phyloP scores from a whole-genome alignment of 2,329 filamentous ascomycete species.

The Sclerotinia subarctica region DNA sequence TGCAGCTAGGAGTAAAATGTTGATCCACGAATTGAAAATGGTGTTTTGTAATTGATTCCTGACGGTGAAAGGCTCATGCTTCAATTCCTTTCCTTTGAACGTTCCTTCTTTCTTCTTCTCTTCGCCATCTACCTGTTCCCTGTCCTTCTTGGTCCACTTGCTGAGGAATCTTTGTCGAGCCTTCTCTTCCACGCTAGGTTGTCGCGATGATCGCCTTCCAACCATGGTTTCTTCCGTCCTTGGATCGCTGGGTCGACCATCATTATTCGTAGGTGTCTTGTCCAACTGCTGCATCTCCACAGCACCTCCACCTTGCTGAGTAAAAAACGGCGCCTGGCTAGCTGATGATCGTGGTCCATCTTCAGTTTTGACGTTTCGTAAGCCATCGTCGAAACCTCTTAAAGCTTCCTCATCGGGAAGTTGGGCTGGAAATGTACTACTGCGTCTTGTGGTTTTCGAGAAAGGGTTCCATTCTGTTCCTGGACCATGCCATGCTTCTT shows the following conservation, averaged over 20 bases:
- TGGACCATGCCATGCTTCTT: constrained; percentile 36
- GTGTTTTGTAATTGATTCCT: constrained; percentile 69
- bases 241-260: constrained; percentile 25
- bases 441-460: constrained; percentile 29
- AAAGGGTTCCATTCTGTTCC: constrained; percentile 35
- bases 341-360: constrained; percentile 23
- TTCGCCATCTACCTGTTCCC: constrained; percentile 24
- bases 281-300: constrained; percentile 25
- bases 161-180: constrained; percentile 27
- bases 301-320: constrained; percentile 4
- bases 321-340: constrained; percentile 14
- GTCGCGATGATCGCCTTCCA: constrained; percentile 20
- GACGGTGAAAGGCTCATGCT: constrained; percentile 51
- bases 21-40: constrained; percentile 81
- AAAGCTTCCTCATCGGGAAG: constrained; percentile 20
- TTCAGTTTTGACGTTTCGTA: constrained; percentile 29
- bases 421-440: constrained; percentile 19
- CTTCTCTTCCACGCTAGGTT: constrained; percentile 27
- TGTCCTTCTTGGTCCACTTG: constrained; percentile 22
- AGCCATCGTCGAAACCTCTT: constrained; percentile 13
- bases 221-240: constrained; percentile 24
- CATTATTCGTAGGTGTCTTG: constrained; percentile 5
- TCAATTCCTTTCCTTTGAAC: constrained; percentile 41
- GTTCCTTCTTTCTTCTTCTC: constrained; percentile 34
- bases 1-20: constrained; percentile 73